Evolutionary conservation across 768 basidiomycete genomes (phyloP).

Genomic region (Mycena filopes): DNA sequence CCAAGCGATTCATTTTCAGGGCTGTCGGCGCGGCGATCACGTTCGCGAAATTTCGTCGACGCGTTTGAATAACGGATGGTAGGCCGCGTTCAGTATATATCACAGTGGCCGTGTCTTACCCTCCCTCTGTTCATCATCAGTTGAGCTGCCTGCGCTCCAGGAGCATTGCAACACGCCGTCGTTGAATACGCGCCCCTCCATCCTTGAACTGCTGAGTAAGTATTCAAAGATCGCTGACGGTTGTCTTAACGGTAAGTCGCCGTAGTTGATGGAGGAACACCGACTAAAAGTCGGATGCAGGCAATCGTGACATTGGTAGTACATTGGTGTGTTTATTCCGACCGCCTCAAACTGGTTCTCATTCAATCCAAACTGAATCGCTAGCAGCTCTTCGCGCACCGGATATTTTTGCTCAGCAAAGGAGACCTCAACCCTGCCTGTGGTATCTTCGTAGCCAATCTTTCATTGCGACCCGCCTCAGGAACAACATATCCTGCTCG

Average conservation of each 20-base stretch:
- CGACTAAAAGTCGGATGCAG: slow-evolving; percentile 31
- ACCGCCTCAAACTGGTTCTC: background rate
- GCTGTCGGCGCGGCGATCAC: background rate
- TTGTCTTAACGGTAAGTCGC: slow-evolving; percentile 47
- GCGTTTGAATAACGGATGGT: background rate
- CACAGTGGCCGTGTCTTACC: slow-evolving; percentile 47
- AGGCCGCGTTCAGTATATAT: slow-evolving; percentile 52
- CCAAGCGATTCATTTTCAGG: slow-evolving; percentile 11
- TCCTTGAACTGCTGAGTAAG: background rate
- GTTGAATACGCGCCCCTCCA: too few species aligned
- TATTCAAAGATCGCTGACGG: slow-evolving; percentile 43
- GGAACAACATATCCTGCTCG: slow-evolving; percentile 40
- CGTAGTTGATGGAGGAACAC: background rate
- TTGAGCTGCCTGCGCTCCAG: slow-evolving; percentile 33
- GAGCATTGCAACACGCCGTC: slow-evolving; percentile 49
- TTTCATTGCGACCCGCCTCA: background rate
- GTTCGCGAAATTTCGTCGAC: too few species aligned
- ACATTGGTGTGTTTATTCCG: slow-evolving; percentile 55
- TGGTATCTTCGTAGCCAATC: slow-evolving; percentile 36
- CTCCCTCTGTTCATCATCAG: too few species aligned
- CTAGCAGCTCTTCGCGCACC: slow-evolving; percentile 11
- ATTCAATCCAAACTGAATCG: slow-evolving; percentile 7
- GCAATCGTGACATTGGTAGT: slow-evolving; percentile 61
- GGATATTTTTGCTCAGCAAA: slow-evolving; percentile 44
- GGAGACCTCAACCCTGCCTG: slow-evolving; percentile 42